Base-by-base conservation (phyloP, 768 basidiomycete species). In the Symmetrospora coprosmae region DNA sequence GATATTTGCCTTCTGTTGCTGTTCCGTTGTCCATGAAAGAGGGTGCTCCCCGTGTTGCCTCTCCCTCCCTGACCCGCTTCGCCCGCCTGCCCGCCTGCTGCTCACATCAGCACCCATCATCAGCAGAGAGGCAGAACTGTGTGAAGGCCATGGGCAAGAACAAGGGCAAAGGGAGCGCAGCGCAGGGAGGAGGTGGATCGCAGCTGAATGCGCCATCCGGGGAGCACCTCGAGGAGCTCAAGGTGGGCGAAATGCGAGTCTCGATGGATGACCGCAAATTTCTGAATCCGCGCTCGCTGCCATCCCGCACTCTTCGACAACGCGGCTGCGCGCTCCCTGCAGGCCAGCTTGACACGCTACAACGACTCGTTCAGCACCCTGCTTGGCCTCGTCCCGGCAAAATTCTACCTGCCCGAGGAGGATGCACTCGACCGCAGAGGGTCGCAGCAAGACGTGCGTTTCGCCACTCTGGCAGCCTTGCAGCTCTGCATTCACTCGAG, bases 391-490 rank as follows among this genome's bases (percentile, higher is more conserved):
- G 94, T 96, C 56, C 92, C 92, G 0, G 79, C 90, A 4, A 84
- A 84, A 75, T 88, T 85, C 71, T 96, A 96, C 73, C 75, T 94
- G 48, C 78, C 82, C 69, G 84, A 85, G 65, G 87, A 87, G 71
- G 83, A 89, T 72, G 19, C 34, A 16, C 53, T 47, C 21, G 30
- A 49, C 19, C 50, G 30, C 9, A 25, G 40, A 19, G 23, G 43
- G 31, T 50, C 51, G 0, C 56, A 34, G 21, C 35, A 19, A 19
- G 21, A 34, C 33, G 37, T 46, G 16, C 25, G 34, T 31, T 19
- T 17, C 19, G 17, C 4, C 31, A 31, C 27, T 37, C 17, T 9
- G 13, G 35, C 13, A 17, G 2, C 13, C 2, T 4, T 2, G 3
- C 0, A 9, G 21, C 8, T 1, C 30, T 39, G 28, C 23, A 45